These are phyloP conservation scores for Talaromyces sp. DNA, from an alignment of 2,329 filamentous ascomycete species.

Conservation along the genomic window DNA sequence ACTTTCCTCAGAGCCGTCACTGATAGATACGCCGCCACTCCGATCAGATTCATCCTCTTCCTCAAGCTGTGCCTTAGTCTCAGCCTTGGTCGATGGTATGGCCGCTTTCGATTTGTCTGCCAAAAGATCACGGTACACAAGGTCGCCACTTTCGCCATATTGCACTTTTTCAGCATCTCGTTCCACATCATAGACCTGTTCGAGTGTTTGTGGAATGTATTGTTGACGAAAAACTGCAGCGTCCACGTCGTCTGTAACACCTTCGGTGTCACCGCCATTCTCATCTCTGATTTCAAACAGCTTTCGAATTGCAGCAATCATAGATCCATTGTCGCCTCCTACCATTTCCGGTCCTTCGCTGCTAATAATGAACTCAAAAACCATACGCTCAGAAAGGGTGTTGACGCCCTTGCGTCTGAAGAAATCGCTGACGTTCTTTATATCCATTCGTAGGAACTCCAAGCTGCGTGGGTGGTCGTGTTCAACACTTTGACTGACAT, in stretches of 20 bases:
- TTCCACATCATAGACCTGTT: constrained; percentile 95
- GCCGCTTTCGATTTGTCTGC: constrained; percentile 54
- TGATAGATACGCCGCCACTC: constrained; percentile 38
- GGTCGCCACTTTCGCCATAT: constrained; percentile 72
- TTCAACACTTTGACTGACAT: constrained; percentile 96
- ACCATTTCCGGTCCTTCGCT: constrained; percentile 50
- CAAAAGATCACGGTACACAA: constrained; percentile 82
- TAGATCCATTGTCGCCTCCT: constrained; percentile 49
- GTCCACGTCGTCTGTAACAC: constrained; percentile 65
- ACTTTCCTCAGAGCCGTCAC: constrained; percentile 45
- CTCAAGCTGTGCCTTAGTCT: constrained; percentile 31
- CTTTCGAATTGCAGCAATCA: constrained; percentile 63
- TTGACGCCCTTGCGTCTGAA: constrained; percentile 85
- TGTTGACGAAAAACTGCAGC: constrained; percentile 93
- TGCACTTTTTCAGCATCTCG: constrained; percentile 78
- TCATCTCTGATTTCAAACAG: constrained; percentile 60
- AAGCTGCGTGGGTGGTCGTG: constrained; percentile 90
- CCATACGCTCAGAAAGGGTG: constrained; percentile 71
- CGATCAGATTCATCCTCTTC: constrained; percentile 39
- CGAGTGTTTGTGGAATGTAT: constrained; percentile 92
- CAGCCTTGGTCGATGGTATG: not conserved
- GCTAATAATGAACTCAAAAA: constrained; percentile 79
- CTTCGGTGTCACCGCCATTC: constrained; percentile 52
- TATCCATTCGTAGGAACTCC: constrained; percentile 95
- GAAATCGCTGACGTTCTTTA: constrained; percentile 94